Evolutionary conservation across 805 yeast genomes (phyloP).

Genomic region (Ogataea ganodermae): DNA sequence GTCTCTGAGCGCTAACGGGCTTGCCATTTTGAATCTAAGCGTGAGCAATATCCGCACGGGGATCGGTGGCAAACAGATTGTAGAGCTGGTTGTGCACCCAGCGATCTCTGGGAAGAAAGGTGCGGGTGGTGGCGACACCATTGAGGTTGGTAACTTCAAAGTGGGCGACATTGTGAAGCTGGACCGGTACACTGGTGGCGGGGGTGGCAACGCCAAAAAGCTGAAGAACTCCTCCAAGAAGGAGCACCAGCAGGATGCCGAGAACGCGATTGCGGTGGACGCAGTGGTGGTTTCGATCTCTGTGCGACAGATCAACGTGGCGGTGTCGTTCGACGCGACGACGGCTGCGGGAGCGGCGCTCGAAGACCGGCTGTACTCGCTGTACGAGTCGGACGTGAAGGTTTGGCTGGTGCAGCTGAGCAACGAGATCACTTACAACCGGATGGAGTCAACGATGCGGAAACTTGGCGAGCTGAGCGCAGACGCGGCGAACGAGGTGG

Average conservation of each 20-base stretch:
- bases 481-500: slow-evolving; percentile 39
- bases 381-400: slow-evolving; percentile 46
- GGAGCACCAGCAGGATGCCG: slow-evolving; percentile 26
- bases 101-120: slow-evolving; percentile 27
- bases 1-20: slow-evolving; percentile 66
- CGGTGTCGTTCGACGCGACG: slow-evolving; percentile 54
- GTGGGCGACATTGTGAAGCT: slow-evolving; percentile 78
- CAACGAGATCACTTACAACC: slow-evolving; percentile 69
- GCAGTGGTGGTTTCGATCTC: slow-evolving; percentile 68
- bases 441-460: slow-evolving; percentile 78
- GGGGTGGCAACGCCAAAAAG: slow-evolving; percentile 22
- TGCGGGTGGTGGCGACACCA: slow-evolving; percentile 7
- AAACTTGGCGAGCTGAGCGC: slow-evolving; percentile 52
- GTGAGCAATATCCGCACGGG: slow-evolving; percentile 71
- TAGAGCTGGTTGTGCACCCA: slow-evolving; percentile 64
- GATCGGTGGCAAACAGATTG: slow-evolving; percentile 68
- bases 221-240: slow-evolving; percentile 35
- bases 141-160: slow-evolving; percentile 55
- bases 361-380: slow-evolving; percentile 51
- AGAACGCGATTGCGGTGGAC: slow-evolving; percentile 39
- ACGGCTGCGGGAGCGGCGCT: slow-evolving; percentile 34
- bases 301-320: slow-evolving; percentile 48
- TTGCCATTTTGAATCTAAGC: slow-evolving; percentile 70
- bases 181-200: slow-evolving; percentile 42
- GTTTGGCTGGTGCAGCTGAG: slow-evolving; percentile 69